Base-by-base conservation (phyloP, 371 early-diverging fungal species). In the Mucor lusitanicus region DNA sequence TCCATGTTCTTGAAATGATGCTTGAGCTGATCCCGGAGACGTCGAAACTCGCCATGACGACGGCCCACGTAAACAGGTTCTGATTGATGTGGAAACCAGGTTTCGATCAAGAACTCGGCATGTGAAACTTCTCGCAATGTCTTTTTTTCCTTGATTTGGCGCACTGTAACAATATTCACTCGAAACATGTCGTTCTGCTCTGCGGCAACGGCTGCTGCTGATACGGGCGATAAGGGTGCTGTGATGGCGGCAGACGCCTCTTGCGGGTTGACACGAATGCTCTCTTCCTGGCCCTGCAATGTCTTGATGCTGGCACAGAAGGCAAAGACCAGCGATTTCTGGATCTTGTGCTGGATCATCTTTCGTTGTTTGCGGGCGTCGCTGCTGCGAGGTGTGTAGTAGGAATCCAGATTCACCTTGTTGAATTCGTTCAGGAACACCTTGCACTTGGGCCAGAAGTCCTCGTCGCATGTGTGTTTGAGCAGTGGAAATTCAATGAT, bases 231-330 rank as follows among this genome's bases (percentile, higher is more conserved):
- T 3, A 17, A 40, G 15, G 40, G 40, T 17, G 23, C 27, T 27
- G 23, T 21, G 11, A 15, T 0, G 3, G 21, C 21, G 32, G 28
- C 40, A 0, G 39, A 44, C 39, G n/a, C 33, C 19, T 54, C 17
- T 13, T 40, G 50, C 8, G 60, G 54, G 40, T 46, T 23, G 39
- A 63, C 35, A 32, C 60, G 39, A 13, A 66, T 73, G 40, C 75
- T 75, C 46, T 80, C 83, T 62, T 83, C 81, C 44, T 69, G 60
- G 1, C 83, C 83, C 40, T 80, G 77, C 4, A 71, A 59, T 8
- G 77, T 77, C 60, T 80, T 80, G 28, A 83, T 76, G 33, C 77
- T 72, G 4, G 76, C 74, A 60, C 79, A 78, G 21, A 77, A 69
- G 9, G 80, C 77, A 70, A 83, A 68, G 13, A 80, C 70, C 8